Conservation (phyloP, 441 rosid species). For the Manihot esculenta region DNA sequence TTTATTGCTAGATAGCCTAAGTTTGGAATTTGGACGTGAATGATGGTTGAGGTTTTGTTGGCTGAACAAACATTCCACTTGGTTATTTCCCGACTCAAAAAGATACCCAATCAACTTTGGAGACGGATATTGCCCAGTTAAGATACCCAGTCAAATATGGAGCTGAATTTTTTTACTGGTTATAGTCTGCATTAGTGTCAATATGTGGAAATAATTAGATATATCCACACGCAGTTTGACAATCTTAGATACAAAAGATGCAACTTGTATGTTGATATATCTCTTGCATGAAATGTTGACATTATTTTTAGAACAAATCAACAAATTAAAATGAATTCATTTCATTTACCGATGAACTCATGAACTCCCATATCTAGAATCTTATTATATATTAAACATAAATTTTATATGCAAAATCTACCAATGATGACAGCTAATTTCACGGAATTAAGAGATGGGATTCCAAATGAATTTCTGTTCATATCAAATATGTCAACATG, state of each 20-base stretch:
- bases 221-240: no score
- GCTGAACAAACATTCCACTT: background rate
- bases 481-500: no score
- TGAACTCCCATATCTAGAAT: no score
- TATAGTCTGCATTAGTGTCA: background rate
- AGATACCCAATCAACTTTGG: background rate
- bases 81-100: background rate
- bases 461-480: no score
- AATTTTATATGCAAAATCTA: no score
- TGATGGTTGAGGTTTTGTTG: constrained; percentile 1
- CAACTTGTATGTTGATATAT: background rate
- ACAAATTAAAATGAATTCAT: no score
- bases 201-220: no score
- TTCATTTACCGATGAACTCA: no score
- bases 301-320: no score
- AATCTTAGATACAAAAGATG: background rate
- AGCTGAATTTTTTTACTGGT: background rate
- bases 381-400: no score
- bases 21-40: background rate
- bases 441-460: no score
- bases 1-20: background rate
- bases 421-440: no score
- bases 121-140: background rate
- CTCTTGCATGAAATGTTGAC: background rate
- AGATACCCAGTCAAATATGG: background rate